phyloP scores from a whole-genome alignment of 2,329 filamentous ascomycete genomes.

The Fonsecaea erecta region DNA sequence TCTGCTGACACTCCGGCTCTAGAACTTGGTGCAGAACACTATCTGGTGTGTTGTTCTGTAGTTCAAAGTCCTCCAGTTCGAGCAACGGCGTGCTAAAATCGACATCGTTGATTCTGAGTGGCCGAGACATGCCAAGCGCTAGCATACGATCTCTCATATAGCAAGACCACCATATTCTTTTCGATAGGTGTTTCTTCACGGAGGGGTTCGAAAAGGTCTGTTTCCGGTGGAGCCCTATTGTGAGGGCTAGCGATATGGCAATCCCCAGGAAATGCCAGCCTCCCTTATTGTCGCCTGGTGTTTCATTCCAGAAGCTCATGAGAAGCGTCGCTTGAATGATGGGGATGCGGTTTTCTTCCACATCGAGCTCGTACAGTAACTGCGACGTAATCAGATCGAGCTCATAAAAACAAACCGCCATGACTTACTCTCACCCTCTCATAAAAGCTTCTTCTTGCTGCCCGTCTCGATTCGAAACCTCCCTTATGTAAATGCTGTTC shows the following conservation, averaged over 20 bases:
- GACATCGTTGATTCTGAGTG: slow-evolving; percentile 87
- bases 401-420: not conserved
- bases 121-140: slow-evolving; percentile 87
- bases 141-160: slow-evolving; percentile 93
- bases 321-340: slow-evolving; percentile 85
- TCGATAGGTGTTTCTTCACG: slow-evolving; percentile 80
- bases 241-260: slow-evolving; percentile 86
- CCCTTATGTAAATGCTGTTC: slow-evolving; percentile 81
- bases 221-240: slow-evolving; percentile 90
- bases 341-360: slow-evolving; percentile 83
- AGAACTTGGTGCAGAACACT: not conserved
- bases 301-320: slow-evolving; percentile 97
- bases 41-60: not conserved
- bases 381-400: slow-evolving; percentile 42
- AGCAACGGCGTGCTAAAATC: slow-evolving; percentile 43
- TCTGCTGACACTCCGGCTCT: slow-evolving; percentile 1
- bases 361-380: slow-evolving; percentile 92
- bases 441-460: slow-evolving; percentile 15
- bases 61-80: slow-evolving; percentile 17
- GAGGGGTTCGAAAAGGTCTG: slow-evolving; percentile 76
- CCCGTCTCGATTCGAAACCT: slow-evolving; percentile 40
- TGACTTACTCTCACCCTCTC: slow-evolving; percentile 17
- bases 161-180: slow-evolving; percentile 95
- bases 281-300: slow-evolving; percentile 93
- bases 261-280: slow-evolving; percentile 99